These are phyloP conservation scores for Colletotrichum aenigma DNA, from an alignment of 2,329 filamentous ascomycete genomes.

Conservation along the genomic window DNA sequence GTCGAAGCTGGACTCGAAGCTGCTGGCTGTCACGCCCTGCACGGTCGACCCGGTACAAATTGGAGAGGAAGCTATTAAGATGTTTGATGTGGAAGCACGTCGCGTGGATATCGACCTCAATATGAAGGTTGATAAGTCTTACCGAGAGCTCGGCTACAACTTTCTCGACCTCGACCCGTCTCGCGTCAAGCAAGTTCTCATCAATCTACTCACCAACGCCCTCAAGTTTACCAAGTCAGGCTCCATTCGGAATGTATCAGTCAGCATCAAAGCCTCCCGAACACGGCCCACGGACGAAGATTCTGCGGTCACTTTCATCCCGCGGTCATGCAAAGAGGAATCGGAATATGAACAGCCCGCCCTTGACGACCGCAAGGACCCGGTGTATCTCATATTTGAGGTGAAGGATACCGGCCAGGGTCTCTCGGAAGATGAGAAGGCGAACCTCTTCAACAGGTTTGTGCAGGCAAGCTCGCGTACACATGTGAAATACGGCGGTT, in stretches of 20 bases:
- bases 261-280: conserved; percentile 50
- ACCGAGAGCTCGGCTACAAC: conserved; percentile 59
- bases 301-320: conserved; percentile 65
- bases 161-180: conserved; percentile 76
- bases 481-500: conserved; percentile 80
- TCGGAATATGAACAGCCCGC: conserved; percentile 39
- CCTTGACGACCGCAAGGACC: conserved; percentile 40
- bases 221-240: conserved; percentile 80
- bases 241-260: conserved; percentile 57
- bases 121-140: conserved; percentile 67
- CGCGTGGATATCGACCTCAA: conserved; percentile 71
- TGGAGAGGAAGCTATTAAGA: conserved; percentile 71
- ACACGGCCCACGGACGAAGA: conserved; percentile 41
- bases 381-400: conserved; percentile 71
- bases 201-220: conserved; percentile 81
- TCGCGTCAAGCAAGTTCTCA: conserved; percentile 77
- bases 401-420: conserved; percentile 81
- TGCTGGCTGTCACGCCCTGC: conserved; percentile 74
- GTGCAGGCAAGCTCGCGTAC: conserved; percentile 78
- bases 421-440: conserved; percentile 72
- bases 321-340: conserved; percentile 53
- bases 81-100: conserved; percentile 78
- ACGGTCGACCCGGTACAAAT: conserved; percentile 71
- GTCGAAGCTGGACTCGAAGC: conserved; percentile 77
- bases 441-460: conserved; percentile 78